Evolutionary conservation across 2,329 filamentous ascomycete species (phyloP).

Genomic region (Claviceps lovelessii): DNA sequence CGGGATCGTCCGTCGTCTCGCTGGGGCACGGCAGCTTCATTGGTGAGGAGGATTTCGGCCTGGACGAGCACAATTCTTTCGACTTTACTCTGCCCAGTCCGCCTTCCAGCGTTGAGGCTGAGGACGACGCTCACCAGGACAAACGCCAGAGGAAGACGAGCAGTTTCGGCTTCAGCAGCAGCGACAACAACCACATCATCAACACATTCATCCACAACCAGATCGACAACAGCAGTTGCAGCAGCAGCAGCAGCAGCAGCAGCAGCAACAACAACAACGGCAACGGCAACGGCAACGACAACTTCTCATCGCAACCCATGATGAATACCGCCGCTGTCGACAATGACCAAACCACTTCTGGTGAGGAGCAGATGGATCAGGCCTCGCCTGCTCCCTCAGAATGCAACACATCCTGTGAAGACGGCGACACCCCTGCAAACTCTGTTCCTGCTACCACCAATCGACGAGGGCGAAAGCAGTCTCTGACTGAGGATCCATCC

Average conservation of each 20-base stretch:
- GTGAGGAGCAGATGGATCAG: conserved; percentile 23
- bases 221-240: conserved; percentile 21
- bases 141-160: conserved; percentile 43
- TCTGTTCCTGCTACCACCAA: conserved; percentile 49
- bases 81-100: conserved; percentile 50
- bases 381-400: conserved; percentile 24
- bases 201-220: too few species aligned
- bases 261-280: conserved; percentile 26
- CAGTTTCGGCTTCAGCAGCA: conserved; percentile 32
- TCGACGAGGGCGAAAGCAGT: conserved; percentile 95
- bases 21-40: conserved; percentile 67
- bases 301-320: conserved; percentile 21
- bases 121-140: conserved; percentile 33
- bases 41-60: conserved; percentile 61
- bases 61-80: conserved; percentile 53
- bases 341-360: conserved; percentile 19
- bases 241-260: conserved; percentile 9
- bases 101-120: conserved; percentile 22
- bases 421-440: conserved; percentile 30
- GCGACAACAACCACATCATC: conserved; percentile 8
- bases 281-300: conserved; percentile 21
- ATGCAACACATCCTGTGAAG: conserved; percentile 21
- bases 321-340: conserved; percentile 28
- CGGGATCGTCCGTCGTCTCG: conserved; percentile 51
- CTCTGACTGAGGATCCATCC: conserved; percentile 88